Conservation (phyloP, 495 filamentous ascomycete genomes). For the Penicillium odoratum region DNA sequence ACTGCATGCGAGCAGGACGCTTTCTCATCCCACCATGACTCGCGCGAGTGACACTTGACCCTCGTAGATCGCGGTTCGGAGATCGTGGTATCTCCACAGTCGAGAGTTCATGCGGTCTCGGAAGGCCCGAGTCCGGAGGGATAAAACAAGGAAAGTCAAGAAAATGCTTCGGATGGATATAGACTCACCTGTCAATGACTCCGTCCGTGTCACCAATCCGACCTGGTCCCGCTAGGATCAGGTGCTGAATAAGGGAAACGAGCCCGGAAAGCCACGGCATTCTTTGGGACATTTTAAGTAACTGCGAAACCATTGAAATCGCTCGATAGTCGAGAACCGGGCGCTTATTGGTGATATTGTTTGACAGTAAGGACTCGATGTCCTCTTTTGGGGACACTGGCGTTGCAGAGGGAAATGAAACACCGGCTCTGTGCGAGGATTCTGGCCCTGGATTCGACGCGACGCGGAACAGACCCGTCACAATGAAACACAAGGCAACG, state of each 20-base stretch:
- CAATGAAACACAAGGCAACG: constrained; percentile 62
- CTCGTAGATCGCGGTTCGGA: constrained; percentile 42
- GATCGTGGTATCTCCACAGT: constrained; percentile 39
- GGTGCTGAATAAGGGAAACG: constrained; percentile 70
- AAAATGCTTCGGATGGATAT: constrained; percentile 21
- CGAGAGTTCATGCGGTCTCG: constrained; percentile 24
- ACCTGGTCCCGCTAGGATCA: constrained; percentile 68
- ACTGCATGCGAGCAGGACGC: constrained; percentile 59
- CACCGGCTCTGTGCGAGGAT: constrained; percentile 24
- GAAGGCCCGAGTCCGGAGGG: constrained; percentile 27
- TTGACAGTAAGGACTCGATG: constrained; percentile 39
- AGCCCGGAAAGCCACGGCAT: constrained; percentile 85
- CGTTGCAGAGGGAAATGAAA: constrained; percentile 29
- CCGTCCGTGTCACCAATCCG: constrained; percentile 71
- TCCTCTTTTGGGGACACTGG: constrained; percentile 17
- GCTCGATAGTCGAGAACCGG: constrained; percentile 74
- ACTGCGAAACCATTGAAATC: constrained; percentile 66
- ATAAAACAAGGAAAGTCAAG: constrained; percentile 4
- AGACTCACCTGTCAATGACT: constrained; percentile 84
- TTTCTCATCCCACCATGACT: constrained; percentile 31
- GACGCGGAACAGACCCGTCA: constrained; percentile 49
- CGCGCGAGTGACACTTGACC: constrained; percentile 32
- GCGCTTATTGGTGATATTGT: constrained; percentile 53
- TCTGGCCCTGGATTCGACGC: constrained; percentile 32
- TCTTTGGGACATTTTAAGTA: constrained; percentile 68